Evolutionary conservation across 2,329 filamentous ascomycete species (phyloP), one percentile per base, ranked within the genome.

Genomic region (Didymella lethalis): DNA sequence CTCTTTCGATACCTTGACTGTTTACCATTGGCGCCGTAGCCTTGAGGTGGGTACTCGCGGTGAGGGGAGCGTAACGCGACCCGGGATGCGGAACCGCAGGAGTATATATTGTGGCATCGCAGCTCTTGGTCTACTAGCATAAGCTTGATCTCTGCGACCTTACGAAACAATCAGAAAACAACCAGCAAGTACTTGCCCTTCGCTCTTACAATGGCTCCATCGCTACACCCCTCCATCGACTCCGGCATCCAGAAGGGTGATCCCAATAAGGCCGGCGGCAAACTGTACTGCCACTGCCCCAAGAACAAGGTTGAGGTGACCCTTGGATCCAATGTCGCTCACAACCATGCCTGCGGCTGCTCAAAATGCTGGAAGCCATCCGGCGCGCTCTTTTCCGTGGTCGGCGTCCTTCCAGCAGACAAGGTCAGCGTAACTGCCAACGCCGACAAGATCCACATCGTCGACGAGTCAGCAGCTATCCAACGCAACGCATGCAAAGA

Each of bases 331-430:
- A 85, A 89, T 66, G 84, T 90, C 55, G 78, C 82, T 2, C 87
- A 90, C 80, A 90, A 90, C 80, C 88, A 90, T 77, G 87, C 86
- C 54, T 90, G 88, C 76, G 88, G 88, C 62, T 90, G 88, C 78
- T 89, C 86, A 54, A 88, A 90, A 75, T 90, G 88, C 83, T 90
- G 87, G 87, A 90, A 90, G 76, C 88, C 88, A 5, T 57, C 75
- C 2, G 85, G 85, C 29, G 81, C 86, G 0, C 82, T 90, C 61
- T 90, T 90, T 81, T 85, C 85, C 60, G 69, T 90, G 65, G 82
- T 90, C 47, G 87, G 78, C 57, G 88, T 90, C 52, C 76, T 90
- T 2, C 83, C 88, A 6, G 73, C 75, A 7, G 82, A 84, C 50
- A 80, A 85, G 50, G 61, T 90, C 47, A 68, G 70, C 20, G 84